Conservation (phyloP, 106 monocot species). For the Acanthochlamys bracteata region DNA sequence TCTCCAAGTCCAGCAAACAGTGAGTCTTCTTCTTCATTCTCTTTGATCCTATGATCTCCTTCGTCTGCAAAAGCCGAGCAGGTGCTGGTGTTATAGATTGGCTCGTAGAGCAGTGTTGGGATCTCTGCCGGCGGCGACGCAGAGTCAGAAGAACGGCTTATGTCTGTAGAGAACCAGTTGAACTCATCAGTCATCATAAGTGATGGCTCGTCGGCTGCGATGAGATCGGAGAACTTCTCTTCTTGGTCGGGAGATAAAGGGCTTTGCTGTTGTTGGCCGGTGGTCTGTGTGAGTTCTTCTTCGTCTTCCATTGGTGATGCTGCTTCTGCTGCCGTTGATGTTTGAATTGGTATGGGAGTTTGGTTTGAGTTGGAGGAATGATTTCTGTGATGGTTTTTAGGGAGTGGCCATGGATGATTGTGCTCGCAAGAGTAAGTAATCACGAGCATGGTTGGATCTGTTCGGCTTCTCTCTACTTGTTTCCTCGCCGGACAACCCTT, state of each 20-base stretch:
- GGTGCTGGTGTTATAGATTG: slow-evolving; percentile 11
- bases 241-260: slow-evolving; percentile 11
- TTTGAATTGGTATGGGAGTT: background rate
- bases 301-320: no score
- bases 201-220: slow-evolving; percentile 18
- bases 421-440: slow-evolving; percentile 68
- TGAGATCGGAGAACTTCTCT: slow-evolving; percentile 30
- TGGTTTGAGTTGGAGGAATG: background rate
- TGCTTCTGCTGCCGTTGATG: no score
- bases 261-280: background rate
- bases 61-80: slow-evolving; percentile 5
- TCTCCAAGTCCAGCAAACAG: slow-evolving; percentile 77
- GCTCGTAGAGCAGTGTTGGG: slow-evolving; percentile 14
- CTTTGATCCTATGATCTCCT: slow-evolving; percentile 1
- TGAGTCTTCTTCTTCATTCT: slow-evolving; percentile 39
- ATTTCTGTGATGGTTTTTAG: slow-evolving; percentile 17
- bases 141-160: slow-evolving; percentile 16
- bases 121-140: slow-evolving; percentile 17
- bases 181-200: slow-evolving; percentile 16
- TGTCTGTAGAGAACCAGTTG: slow-evolving; percentile 19
- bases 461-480: slow-evolving; percentile 61
- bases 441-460: slow-evolving; percentile 46
- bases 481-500: slow-evolving; percentile 63
- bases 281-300: background rate
- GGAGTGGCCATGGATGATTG: slow-evolving; percentile 47